Base-by-base conservation (phyloP, 108 stramenopile species). In the Hondaea fermentalgiana region DNA sequence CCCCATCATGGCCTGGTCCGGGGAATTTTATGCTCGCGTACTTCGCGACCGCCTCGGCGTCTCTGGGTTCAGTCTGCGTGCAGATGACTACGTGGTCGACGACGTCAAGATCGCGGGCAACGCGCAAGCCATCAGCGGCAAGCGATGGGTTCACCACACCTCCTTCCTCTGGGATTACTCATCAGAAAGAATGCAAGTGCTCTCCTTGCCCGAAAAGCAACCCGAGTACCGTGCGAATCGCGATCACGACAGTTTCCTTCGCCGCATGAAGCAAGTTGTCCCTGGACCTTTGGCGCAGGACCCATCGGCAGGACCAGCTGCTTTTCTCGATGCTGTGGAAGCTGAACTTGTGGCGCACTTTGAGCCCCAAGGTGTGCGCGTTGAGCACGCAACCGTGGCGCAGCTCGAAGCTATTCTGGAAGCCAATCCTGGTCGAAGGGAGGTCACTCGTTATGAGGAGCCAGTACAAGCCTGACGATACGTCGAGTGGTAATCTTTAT, bases 141-240 rank as follows among this genome's bases (percentile, higher is more conserved):
- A 87, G 17, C 96, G 97, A 8, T 98, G 94, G 93, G 89, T 98
- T 8, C 98, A 98, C 88, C 98, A 98, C 89, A 98, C 98, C 5
- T 95, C 94, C 88, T 97, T 98, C 89, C 89, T 98, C 4, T 97
- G 96, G 96, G 96, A 97, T 87, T 97, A 93, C 87, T 92, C 94
- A 28, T 72, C 91, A 5, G 60, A 58, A 2, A 93, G 96, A 57
- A 98, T 97, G 97, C 72, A 89, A 57, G 96, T 96, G 59, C 89
- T 98, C 29, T 93, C 89, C n/a, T 83, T 97, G 4, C 98, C 98
- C 4, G 72, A 90, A 58, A 98, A 97, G 88, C 91, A 96, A 57
- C 98, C 98, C 0, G 95, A 93, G 8, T 98, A 98, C 89, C 94
- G 98, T 71, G 94, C 91, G 5, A 93, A 97, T 90, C 95, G 97